phyloP scores from a whole-genome alignment of 2,329 filamentous ascomycete genomes.

The Trichoderma citrinoviride region DNA sequence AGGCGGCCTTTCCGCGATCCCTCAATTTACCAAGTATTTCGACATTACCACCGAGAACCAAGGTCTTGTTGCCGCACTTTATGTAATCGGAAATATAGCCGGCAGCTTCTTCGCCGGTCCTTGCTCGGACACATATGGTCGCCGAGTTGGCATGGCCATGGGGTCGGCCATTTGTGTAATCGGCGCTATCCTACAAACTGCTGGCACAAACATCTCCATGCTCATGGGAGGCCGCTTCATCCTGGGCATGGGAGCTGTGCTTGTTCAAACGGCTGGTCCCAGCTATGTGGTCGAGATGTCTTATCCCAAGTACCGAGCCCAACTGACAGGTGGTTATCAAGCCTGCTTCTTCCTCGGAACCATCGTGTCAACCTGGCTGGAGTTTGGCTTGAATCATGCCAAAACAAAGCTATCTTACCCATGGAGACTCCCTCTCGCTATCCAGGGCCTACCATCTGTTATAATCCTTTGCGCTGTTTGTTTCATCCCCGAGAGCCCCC shows the following conservation, averaged over 20 bases:
- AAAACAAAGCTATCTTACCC: slow-evolving; percentile 1
- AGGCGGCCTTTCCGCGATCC: not conserved
- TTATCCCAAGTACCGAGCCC: slow-evolving; percentile 5
- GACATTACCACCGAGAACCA: not conserved
- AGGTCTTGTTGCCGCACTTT: not conserved
- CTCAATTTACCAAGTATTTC: slow-evolving; percentile 2
- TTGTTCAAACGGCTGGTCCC: not conserved
- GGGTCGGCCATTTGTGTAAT: slow-evolving; percentile 1
- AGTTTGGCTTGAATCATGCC: not conserved
- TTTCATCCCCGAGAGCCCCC: not conserved
- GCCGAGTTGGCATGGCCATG: slow-evolving; percentile 1
- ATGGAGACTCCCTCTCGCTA: not conserved
- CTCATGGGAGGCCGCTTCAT: slow-evolving; percentile 6
- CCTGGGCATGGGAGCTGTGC: slow-evolving; percentile 2
- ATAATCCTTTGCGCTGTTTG: not conserved
- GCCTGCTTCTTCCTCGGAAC: slow-evolving; percentile 5
- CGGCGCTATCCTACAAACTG: slow-evolving; percentile 3
- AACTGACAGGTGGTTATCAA: slow-evolving; percentile 2
- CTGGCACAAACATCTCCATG: not conserved
- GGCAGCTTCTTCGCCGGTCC: not conserved
- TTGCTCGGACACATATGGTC: slow-evolving; percentile 2
- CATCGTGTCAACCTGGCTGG: slow-evolving; percentile 2
- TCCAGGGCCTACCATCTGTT: not conserved
- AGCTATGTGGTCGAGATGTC: slow-evolving; percentile 9
- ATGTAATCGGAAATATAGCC: slow-evolving; percentile 6